phyloP scores from a whole-genome alignment of 1,284 basidiomycete species.

The Grifola frondosa region DNA sequence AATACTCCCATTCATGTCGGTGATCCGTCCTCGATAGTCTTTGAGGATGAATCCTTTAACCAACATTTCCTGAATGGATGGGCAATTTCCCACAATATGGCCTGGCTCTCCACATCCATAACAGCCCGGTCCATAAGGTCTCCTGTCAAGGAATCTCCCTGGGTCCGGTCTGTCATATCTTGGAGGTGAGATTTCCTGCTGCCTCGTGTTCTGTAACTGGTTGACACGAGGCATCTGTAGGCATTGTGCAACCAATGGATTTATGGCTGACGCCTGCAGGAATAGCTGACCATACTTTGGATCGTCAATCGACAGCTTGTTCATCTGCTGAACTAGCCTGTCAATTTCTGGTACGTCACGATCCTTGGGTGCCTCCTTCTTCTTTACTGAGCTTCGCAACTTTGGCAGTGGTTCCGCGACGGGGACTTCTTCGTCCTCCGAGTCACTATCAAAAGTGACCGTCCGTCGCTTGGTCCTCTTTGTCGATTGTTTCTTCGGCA shows the following conservation, averaged over 20 bases:
- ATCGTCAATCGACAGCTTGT: conserved; percentile 1
- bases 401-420: too few relatives aligned
- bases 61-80: not conserved
- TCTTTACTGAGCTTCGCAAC: not conserved
- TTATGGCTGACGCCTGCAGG: conserved; percentile 1
- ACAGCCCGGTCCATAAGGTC: not conserved
- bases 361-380: not conserved
- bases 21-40: not conserved
- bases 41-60: not conserved
- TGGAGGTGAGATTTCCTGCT: not conserved
- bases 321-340: conserved; percentile 1
- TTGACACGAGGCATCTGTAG: not conserved
- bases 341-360: not conserved
- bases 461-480: too few relatives aligned
- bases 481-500: not conserved
- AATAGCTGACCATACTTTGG: conserved; percentile 1
- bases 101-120: conserved; percentile 3
- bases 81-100: conserved; percentile 2
- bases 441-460: too few relatives aligned
- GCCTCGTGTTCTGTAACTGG: not conserved
- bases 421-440: not conserved
- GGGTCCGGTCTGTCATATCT: not conserved
- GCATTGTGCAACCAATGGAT: not conserved
- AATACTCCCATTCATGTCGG: not conserved
- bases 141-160: not conserved